Base-by-base conservation (phyloP, 2,329 filamentous ascomycete genomes). In the Parastagonospora avenae region DNA sequence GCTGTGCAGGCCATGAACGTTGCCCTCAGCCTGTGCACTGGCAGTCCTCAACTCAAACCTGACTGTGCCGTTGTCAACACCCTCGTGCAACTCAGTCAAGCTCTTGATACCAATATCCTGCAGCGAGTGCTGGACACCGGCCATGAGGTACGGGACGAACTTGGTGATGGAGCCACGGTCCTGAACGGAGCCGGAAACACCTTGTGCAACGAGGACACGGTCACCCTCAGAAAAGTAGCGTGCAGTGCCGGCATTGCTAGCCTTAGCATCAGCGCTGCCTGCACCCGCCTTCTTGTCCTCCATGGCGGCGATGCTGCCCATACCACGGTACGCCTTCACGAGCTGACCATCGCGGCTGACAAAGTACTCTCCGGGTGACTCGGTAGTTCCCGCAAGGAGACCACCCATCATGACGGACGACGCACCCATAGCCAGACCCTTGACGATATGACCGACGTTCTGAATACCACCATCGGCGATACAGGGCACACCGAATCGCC, bases 361-460 rank as follows among this genome's bases (percentile, higher is more conserved):
- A 71, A 96, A 97, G 63, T 95, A 97, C 61, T 93, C 92, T 60
- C 94, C 95, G 31, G 94, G 94, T 32, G 93, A 97, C 79, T 99
- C 94, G 36, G 93, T 97, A 58, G 94, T 97, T 74, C 95, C 94
- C 43, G 94, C 94, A 60, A 99, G 85, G 46, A 99, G 87, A 79
- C 94, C 95, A 68, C 94, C 94, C 94, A 99, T 99, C 94, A 99
- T 99, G 74, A 99, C 89, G 32, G 92, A 95, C 39, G 90, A 91
- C 52, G 94, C 94, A 64, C 94, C 94, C 59, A 99, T 87, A 40
- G 94, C 88, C 61, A 99, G 87, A 73, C 92, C 93, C 84, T 99
- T 99, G 77, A 99, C 94, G 62, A 99, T 97, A 81, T 99, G 95
- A 48, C 94, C 94, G 62, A 99, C 90, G 72, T 99, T 99, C 78